Evolutionary conservation across 2,329 filamentous ascomycete species (phyloP).

Genomic region (Alternaria consortialis): DNA sequence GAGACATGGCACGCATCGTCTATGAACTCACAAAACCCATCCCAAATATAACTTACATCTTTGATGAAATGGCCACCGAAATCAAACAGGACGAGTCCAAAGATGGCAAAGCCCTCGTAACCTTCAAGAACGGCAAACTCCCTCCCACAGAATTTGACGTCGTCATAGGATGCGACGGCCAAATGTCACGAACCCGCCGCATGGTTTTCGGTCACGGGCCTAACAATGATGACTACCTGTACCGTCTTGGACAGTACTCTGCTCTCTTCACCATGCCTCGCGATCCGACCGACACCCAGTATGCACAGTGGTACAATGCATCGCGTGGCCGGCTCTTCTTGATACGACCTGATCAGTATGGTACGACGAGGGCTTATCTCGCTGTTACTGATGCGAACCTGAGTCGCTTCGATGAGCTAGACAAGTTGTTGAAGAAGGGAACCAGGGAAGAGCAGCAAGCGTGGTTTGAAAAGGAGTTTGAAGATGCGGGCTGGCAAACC

Average conservation of each 20-base stretch:
- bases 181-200: constrained; percentile 39
- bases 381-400: constrained; percentile 28
- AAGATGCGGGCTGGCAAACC: constrained; percentile 51
- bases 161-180: constrained; percentile 45
- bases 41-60: constrained; percentile 45
- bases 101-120: constrained; percentile 48
- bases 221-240: constrained; percentile 26
- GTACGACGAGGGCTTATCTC: constrained; percentile 30
- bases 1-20: constrained; percentile 63
- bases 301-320: constrained; percentile 40
- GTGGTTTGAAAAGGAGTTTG: constrained; percentile 40
- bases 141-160: constrained; percentile 31
- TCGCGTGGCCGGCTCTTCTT: constrained; percentile 33
- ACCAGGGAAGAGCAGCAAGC: constrained; percentile 33
- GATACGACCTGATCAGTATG: constrained; percentile 34
- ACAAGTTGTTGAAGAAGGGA: constrained; percentile 20
- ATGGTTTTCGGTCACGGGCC: constrained; percentile 30
- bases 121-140: constrained; percentile 47
- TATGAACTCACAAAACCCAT: constrained; percentile 52
- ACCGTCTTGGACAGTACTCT: constrained; percentile 39
- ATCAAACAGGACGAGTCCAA: constrained; percentile 24
- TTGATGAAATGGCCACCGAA: constrained; percentile 40
- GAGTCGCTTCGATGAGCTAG: constrained; percentile 30
- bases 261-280: constrained; percentile 44
- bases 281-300: constrained; percentile 27